Evolutionary conservation across 202 grass and related monocot genomes (phyloP), one percentile per base, ranked within the genome.

Genomic region (Setaria italica): DNA sequence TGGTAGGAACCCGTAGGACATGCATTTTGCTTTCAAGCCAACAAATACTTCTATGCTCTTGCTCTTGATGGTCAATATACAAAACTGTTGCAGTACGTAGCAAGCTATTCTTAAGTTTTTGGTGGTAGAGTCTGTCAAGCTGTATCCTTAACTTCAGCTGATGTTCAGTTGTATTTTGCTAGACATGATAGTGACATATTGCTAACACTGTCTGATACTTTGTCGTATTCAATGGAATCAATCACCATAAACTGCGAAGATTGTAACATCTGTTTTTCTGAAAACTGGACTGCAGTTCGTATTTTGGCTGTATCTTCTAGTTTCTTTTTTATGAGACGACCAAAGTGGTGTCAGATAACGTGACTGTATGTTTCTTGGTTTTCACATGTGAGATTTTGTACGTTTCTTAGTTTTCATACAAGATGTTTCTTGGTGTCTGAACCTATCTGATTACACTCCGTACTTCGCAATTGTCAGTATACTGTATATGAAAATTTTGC

Each of bases 11-110:
- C 17, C 15, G 43, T 50, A 32, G 45, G 11, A 11, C 69, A 49
- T 16, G 7, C 69, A 72, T 10, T 71, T 20, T 29, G 10, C 20
- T 25, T 70, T 25, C 10, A 70, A 1, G 13, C 69, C 29, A 51
- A 51, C 70, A 33, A 19, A 51, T 51, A 45, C 70, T 72, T 20
- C n/a, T 49, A 49, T 72, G 12, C 13, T 72, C n/a, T 72, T 72
- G 4, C 50, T 70, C n/a, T 30, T 72, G 30, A 15, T 50, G 30
- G 15, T 32, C 54, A 56, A 50, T 45, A 25, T 71, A 70, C 29
- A 16, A 49, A 73, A 34, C 29, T 34, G 14, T 53, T 53, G 14
- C 9, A 33, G 16, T 15, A 0, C 21, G 0, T 60, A 29, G 57
- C 57, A 25, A 29, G 46, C 9, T 34, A 3, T 4, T 29, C 5